Base-by-base conservation (phyloP, 202 grass and related monocot species). In the Panicum virgatum region DNA sequence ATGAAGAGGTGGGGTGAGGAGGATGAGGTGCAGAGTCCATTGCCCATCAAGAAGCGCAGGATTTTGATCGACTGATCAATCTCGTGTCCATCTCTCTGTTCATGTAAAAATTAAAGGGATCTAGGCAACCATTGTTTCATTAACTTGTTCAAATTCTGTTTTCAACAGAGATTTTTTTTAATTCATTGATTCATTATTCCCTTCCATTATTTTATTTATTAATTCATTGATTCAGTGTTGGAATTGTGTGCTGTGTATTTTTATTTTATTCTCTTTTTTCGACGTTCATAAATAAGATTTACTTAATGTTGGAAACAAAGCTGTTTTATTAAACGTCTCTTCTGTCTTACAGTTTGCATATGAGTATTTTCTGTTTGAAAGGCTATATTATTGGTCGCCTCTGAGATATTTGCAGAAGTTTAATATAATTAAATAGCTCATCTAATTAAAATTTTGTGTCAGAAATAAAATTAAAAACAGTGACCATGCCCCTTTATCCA, bases 21-120 rank as follows among this genome's bases (percentile, higher is more conserved):
- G 85, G 89, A 90, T 42, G 91, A 94, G 83, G 87, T 92, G 40
- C 86, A 86, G 67, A 94, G 91, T 36, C 91, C 94, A 8, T 69
- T 85, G n/a, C 87, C 89, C 0, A 36, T 56, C 62, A 92, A 92
- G 87, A 97, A 92, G 79, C 69, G 62, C 25, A 73, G 72, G 72
- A 13, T 66, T 29, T 60, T 9, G 13, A 29, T 42, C 77, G 64
- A 85, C 25, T 25, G 0, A 60, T 14, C 58, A 7, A 0, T 38
- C 14, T 34, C 30, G 3, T 66, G 45, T 58, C 38, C 7, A 5
- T 34, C 9, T n/a, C n/a, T n/a, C n/a, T 16, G 34, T 85, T 25
- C 16, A 12, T 68, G 80, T 81, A 74, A 8, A 77, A 56, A n/a
- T n/a, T n/a, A n/a, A n/a, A 57, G 5, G 9, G 69, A 51, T 20